Evolutionary conservation across 2,329 filamentous ascomycete genomes (phyloP), one percentile per base, ranked within the genome.

Genomic region (Aspergillus piperis): DNA sequence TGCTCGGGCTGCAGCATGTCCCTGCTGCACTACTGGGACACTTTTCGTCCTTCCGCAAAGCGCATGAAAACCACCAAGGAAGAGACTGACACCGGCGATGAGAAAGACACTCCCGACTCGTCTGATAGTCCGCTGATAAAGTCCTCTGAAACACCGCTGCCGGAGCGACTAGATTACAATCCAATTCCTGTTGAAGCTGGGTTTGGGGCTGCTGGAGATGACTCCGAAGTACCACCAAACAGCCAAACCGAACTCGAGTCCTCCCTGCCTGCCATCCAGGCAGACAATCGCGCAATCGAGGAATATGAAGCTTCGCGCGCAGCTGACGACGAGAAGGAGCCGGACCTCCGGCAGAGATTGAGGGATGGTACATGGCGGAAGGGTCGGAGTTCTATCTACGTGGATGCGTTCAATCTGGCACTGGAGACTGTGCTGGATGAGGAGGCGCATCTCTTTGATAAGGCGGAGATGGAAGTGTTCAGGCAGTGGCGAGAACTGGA

Each of bases 331-430:
- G 51, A 62, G n/a, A 70, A 72, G 8, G 71, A 80, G 8, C 69
- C 70, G 36, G 70, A 75, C 62, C 70, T 81, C 5, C 81, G 83
- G 63, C 78, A 81, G 39, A 80, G 84, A 7, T 71, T 89, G 13
- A 82, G 82, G 59, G 78, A 86, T 54, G 81, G 80, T 54, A 84
- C 79, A 61, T 96, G 91, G 91, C 77, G 87, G 4, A 86, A 83
- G 69, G 91, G 92, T 0, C 88, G 87, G 73, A 96, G 88, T 70
- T 98, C 93, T 1, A 91, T 99, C 58, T 99, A 99, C 70, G 92
- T 97, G 17, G 95, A 99, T 77, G 95, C 95, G 0, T 99, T 99
- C 81, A 96, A 96, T 70, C 81, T 98, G 13, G 92, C 94, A 2
- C 80, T 99, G 52, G 88, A 94, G 61, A 96, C 91, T 0, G 95